A percentile compares a stretch with the other conserved stretches of the same genome.
Conservation (phyloP, 495 filamentous ascomycete genomes). For the Neurospora terricola region DNA sequence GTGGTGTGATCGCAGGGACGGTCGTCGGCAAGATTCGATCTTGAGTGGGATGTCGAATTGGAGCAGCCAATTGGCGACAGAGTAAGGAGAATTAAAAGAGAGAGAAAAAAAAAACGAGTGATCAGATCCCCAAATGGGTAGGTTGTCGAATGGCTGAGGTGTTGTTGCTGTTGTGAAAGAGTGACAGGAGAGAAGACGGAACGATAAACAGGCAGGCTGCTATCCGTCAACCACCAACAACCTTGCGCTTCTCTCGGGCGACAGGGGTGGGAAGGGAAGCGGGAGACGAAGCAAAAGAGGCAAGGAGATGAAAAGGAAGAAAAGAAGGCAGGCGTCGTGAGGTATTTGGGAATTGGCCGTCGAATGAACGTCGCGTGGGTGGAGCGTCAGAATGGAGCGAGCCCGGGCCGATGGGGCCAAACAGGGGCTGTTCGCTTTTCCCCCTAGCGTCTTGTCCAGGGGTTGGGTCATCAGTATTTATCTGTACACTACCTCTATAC, state of each 20-base stretch:
- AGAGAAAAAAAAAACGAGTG: not conserved
- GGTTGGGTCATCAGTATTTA: not conserved
- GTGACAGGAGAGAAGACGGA: not conserved
- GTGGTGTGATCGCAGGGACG: not conserved
- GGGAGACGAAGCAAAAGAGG: not conserved
- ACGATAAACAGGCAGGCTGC: not conserved
- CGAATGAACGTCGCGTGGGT: constrained; percentile 8
- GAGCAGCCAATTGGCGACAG: not conserved
- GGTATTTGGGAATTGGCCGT: not conserved
- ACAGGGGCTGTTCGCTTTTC: not conserved
- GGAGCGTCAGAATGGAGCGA: constrained; percentile 4
- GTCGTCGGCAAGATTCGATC: not conserved
- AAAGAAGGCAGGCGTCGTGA: constrained; percentile 4
- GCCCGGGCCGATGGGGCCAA: not conserved
- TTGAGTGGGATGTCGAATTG: not conserved
- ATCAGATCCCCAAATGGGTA: not conserved
- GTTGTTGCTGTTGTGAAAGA: not conserved
- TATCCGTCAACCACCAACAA: not conserved
- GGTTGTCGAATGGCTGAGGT: not conserved
- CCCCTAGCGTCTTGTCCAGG: not conserved
- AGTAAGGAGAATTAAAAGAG: not conserved
- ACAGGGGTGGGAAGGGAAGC: not conserved
- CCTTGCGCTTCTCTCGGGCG: not conserved
- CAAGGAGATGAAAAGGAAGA: not conserved
- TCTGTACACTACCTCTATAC: not conserved